Percentiles rank a stretch among this genome's conserved stretches.
phyloP scores from a whole-genome alignment of 305 asterid species.

The Euphrasia arctica region DNA sequence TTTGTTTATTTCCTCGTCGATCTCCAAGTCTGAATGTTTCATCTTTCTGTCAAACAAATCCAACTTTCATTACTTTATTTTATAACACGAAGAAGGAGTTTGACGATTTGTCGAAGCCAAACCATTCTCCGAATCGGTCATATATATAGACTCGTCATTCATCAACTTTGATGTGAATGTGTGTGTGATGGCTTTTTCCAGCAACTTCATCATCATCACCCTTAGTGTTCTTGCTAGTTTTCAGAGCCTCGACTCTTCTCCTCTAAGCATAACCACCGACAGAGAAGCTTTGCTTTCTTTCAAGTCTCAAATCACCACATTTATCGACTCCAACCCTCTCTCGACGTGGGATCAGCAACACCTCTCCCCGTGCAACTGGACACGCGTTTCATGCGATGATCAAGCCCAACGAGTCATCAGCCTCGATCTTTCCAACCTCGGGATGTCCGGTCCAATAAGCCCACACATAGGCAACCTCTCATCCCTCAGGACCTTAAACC shows the following conservation, averaged over 20 bases:
- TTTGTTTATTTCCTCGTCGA: neutral
- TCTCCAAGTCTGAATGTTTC: neutral
- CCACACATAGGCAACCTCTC: conserved; percentile 59
- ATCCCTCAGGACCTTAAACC: conserved; percentile 12
- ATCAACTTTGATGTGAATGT: neutral
- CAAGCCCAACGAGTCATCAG: conserved; percentile 31
- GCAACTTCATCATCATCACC: neutral
- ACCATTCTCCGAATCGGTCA: neutral
- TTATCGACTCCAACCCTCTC: conserved; percentile 28
- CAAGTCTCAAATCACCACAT: conserved; percentile 34
- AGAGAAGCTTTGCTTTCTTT: conserved; percentile 48
- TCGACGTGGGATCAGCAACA: conserved; percentile 38
- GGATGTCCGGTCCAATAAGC: conserved; percentile 42
- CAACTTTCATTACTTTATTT: neutral
- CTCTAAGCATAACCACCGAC: conserved; percentile 37
- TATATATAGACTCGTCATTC: neutral
- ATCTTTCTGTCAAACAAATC: neutral
- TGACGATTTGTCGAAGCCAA: neutral
- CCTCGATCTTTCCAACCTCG: conserved; percentile 41
- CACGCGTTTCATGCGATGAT: conserved; percentile 43
- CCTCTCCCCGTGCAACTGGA: conserved; percentile 63
- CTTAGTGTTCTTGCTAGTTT: conserved; percentile 7
- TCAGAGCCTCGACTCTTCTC: conserved; percentile 16
- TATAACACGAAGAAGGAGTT: neutral
- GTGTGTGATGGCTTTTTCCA: conserved; percentile 15